phyloP scores from a whole-genome alignment of 208 protist species.

The Trypanosoma theileri region DNA sequence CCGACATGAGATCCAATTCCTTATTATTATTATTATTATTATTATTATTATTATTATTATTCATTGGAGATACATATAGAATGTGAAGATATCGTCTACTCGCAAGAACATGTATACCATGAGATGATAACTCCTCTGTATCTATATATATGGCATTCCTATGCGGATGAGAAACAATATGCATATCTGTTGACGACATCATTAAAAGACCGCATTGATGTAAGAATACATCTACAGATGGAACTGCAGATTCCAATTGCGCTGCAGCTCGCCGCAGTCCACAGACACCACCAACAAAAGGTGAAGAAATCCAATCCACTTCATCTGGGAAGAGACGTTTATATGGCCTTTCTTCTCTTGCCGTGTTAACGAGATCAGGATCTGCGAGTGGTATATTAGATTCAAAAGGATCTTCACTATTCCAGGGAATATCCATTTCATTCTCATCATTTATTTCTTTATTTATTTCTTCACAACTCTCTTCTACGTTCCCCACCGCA shows the following conservation, averaged over 20 bases:
- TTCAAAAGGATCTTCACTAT: constrained; percentile 5
- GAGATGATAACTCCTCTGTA: background rate
- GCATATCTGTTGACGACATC: background rate
- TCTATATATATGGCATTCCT: background rate
- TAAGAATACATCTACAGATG: constrained; percentile 15
- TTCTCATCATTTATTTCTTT: background rate
- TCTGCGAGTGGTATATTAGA: no score
- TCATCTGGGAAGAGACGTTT: background rate
- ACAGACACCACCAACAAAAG: constrained; percentile 10
- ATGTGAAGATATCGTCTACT: constrained; percentile 15
- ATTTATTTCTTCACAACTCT: background rate
- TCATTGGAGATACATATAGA: constrained; percentile 14
- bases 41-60: background rate
- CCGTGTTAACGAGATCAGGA: no score
- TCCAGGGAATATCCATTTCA: background rate
- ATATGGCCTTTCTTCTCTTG: background rate
- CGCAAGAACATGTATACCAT: constrained; percentile 18
- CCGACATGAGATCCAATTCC: background rate
- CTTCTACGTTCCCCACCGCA: background rate
- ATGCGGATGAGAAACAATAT: background rate
- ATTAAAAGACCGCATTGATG: background rate
- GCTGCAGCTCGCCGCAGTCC: background rate
- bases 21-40: background rate
- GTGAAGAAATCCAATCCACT: background rate
- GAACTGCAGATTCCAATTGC: constrained; percentile 2